Percentiles rank a stretch among this genome's conserved stretches.
Conservation (phyloP, 768 basidiomycete genomes). For the Coprinellus aureogranulatus region DNA sequence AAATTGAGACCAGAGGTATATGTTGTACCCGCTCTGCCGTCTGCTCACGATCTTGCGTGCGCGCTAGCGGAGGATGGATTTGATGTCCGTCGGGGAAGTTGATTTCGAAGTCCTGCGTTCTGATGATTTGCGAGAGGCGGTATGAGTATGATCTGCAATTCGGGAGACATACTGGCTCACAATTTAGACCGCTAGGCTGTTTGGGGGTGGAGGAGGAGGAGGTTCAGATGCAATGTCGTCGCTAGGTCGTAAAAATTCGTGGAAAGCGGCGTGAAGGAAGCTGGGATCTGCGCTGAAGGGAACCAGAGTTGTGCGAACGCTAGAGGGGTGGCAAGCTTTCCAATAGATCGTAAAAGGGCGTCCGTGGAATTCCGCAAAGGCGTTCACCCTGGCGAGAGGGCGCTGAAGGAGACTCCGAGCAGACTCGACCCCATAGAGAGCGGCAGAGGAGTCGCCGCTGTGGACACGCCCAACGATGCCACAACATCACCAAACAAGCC, state of each 20-base stretch:
- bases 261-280: background rate
- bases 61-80: background rate
- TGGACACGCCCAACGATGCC: background rate
- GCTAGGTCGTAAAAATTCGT: conserved; percentile 1
- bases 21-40: no score
- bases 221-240: background rate
- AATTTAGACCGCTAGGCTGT: background rate
- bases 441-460: background rate
- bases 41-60: background rate
- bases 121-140: background rate
- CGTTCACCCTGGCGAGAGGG: background rate
- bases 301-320: background rate
- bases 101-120: background rate
- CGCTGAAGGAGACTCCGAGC: background rate
- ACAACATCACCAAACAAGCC: conserved; percentile 1
- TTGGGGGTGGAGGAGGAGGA: background rate
- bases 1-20: no score
- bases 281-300: background rate
- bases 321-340: background rate
- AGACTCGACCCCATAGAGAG: background rate
- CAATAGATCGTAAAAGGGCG: background rate
- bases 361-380: background rate
- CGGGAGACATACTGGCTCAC: background rate
- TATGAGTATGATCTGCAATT: background rate
- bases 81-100: background rate